Evolutionary conservation across 805 yeast species (phyloP).

Genomic region (Kodamaea kaohsiungensis): DNA sequence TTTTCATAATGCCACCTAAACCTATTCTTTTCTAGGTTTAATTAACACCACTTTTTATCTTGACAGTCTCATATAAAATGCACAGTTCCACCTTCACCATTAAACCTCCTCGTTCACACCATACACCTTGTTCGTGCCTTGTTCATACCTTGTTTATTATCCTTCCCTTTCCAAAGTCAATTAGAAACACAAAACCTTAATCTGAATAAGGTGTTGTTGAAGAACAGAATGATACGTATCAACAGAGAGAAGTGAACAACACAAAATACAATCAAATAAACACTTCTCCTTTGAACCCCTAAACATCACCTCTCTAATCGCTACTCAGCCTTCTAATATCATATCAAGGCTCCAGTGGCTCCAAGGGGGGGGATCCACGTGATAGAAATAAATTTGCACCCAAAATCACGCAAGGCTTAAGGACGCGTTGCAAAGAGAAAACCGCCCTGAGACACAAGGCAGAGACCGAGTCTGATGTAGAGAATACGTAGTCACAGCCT

Average conservation of each 20-base stretch:
- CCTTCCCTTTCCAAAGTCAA: background rate
- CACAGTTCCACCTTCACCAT: background rate
- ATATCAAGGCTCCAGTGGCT: background rate
- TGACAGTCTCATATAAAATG: no score
- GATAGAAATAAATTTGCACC: background rate
- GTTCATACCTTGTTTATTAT: background rate
- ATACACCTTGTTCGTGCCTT: background rate
- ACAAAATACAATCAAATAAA: no score
- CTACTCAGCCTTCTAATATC: background rate
- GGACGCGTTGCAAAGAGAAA: background rate
- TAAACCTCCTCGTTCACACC: background rate
- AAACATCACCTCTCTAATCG: no score
- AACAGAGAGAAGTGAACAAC: no score
- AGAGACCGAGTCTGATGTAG: background rate
- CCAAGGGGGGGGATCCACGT: background rate
- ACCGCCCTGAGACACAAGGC: background rate
- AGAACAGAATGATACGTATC: background rate
- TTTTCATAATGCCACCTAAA: no score
- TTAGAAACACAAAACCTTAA: background rate
- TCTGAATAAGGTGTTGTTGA: background rate
- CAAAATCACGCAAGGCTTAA: background rate
- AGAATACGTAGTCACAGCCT: background rate
- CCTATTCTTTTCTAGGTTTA: no score
- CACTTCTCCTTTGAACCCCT: no score
- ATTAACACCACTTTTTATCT: no score